phyloP scores from a whole-genome alignment of 2,329 filamentous ascomycete genomes.

The Sclerotinia trifoliorum region DNA sequence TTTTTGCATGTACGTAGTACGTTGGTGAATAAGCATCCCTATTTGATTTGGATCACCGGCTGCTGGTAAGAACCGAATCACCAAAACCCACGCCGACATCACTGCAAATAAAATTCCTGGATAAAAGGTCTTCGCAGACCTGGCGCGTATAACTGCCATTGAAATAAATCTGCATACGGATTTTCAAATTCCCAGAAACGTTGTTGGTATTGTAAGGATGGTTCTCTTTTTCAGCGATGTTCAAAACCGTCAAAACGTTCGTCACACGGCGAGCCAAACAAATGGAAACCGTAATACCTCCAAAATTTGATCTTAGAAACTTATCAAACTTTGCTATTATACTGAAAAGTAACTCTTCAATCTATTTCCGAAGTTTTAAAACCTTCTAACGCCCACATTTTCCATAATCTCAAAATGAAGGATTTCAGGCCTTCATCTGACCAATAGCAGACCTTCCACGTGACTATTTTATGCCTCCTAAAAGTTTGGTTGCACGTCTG shows the following conservation, averaged over 20 bases:
- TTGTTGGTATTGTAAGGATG: neutral
- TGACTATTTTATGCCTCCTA: neutral
- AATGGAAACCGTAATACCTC: neutral
- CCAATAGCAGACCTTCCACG: constrained; percentile 9
- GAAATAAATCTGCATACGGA: neutral
- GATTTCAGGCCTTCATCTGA: neutral
- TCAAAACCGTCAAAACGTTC: neutral
- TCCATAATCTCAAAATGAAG: neutral
- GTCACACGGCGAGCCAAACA: neutral
- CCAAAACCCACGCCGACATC: neutral
- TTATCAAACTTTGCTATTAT: neutral
- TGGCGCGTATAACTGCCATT: neutral
- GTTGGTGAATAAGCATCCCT: too few relatives aligned
- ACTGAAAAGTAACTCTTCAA: neutral
- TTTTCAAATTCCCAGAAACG: neutral
- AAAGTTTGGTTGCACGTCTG: constrained; percentile 9
- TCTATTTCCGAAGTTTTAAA: neutral
- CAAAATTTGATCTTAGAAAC: neutral
- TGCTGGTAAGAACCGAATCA: neutral
- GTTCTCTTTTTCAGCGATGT: neutral
- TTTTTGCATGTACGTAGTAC: too few relatives aligned
- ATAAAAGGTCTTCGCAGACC: neutral
- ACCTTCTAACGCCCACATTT: neutral
- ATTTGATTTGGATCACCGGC: too few relatives aligned
- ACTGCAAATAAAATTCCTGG: neutral